Evolutionary conservation across 176 grass and related monocot species (phyloP), one percentile per base, ranked within the genome.

Genomic region (Zea luxurians): DNA sequence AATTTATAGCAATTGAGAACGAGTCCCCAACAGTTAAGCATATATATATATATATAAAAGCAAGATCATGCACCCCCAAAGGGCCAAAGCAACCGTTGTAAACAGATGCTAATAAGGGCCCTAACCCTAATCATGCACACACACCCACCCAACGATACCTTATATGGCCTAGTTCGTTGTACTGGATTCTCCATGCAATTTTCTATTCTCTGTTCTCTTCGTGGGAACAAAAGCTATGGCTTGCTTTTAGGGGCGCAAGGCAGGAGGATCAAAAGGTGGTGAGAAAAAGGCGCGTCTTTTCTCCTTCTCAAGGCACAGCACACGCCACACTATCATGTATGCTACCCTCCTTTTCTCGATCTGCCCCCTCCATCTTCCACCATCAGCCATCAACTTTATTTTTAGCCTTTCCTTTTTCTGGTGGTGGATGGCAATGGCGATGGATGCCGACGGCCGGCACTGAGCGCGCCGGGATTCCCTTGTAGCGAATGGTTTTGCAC

Each of bases 171-270:
- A 66, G 16, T 8, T 66, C 11, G 36, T 13, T 18, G 5, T 8
- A 37, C 45, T 55, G 6, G 63, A 78, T 67, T 20, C 76, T n/a
- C 76, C 36, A 38, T 2, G n/a, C 6, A 15, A 27, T 66, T 50
- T 38, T 80, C 0, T 35, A 47, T 69, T 7, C 74, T 8, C 4
- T 78, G 82, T 71, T 62, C 15, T 84, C 66, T 70, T 63, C 43
- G 74, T 71, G 82, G 74, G 66, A 78, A 78, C 82, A 78, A 84
- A 78, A 54, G 55, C 16, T 49, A 64, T 70, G 65, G 45, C 57
- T 61, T 71, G 37, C 47, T 44, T 84, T 84, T 78, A 46, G 57
- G 67, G 55, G 66, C 57, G 20, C 74, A 66, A 64, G 42, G 62
- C 27, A 41, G 52, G 66, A 78, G 54, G 54, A 58, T 77, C 45